Base-by-base conservation (phyloP, 2,329 filamentous ascomycete genomes). In the Tolypocladium guangdongense region DNA sequence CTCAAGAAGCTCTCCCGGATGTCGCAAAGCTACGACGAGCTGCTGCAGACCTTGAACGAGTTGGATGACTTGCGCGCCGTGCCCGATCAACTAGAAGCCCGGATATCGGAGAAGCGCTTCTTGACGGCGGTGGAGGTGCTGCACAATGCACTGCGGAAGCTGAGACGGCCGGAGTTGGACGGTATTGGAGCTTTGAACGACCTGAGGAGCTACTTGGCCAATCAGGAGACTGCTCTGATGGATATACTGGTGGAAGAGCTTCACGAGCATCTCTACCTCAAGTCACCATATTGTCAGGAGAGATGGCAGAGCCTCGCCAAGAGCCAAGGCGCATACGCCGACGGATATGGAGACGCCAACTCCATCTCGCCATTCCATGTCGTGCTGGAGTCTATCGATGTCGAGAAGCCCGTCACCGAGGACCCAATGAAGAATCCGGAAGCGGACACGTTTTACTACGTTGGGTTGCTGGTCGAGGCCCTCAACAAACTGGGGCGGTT, bases 211-310 rank as follows among this genome's bases (percentile, higher is more conserved):
- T 97, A 97, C 64, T 82, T 99, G 54, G 84, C 84, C 55, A 97
- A 96, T 64, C 95, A 99, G 66, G 93, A 99, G 71, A 88, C 86
- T 32, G 82, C 89, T 0, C 73, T 99, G 58, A 92, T 92, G 64
- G 93, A 99, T 64, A 97, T 97, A 52, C 69, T 99, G 53, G 84
- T 97, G n/a, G 93, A 99, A 67, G 93, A 99, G 69, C 76, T 99
- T 36, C 93, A 99, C 66, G 93, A 95, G 66, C 93, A 99, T 70
- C 78, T 99, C 4, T 99, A 99, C 66, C 82, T 99, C 39, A 97
- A 97, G 67, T 97, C 92, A 4, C 93, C 92, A 0, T 99, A 99
- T 66, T 97, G 92, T 65, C 90, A 96, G 66, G 90, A 96, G 66
- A 80, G 93, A 60, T 99, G 93, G 93, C 95, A 95, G 69, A 81